These are phyloP conservation scores for Beauveria rudraprayagi DNA, from an alignment of 2,329 filamentous ascomycete species.

Conservation along the genomic window DNA sequence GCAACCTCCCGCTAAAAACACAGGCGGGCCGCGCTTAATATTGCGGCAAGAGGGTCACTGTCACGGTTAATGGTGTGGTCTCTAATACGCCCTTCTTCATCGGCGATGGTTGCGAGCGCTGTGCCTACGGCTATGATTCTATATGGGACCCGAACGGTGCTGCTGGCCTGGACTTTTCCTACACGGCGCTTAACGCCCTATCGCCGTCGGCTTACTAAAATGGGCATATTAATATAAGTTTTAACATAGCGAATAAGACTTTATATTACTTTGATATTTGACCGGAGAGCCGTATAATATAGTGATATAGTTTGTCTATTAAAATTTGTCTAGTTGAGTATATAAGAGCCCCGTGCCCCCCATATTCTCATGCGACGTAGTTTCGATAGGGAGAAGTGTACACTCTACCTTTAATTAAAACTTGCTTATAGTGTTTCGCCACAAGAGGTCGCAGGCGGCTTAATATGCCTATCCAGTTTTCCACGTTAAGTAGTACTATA, in stretches of 20 bases:
- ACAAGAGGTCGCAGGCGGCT: too few relatives aligned
- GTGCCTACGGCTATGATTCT: constrained; percentile 8
- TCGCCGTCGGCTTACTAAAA: constrained; percentile 11
- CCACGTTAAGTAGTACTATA: too few relatives aligned
- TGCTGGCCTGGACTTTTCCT: constrained; percentile 14
- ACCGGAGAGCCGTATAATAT: too few relatives aligned
- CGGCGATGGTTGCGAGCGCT: constrained; percentile 14
- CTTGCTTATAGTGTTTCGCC: too few relatives aligned
- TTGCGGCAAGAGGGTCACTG: constrained; percentile 14
- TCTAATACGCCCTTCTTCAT: constrained; percentile 13
- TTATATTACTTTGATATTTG: constrained; percentile 13
- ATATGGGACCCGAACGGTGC: constrained; percentile 13
- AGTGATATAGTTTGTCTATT: too few relatives aligned
- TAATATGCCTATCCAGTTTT: too few relatives aligned
- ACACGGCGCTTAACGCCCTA: constrained; percentile 9
- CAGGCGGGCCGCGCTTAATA: constrained; percentile 11
- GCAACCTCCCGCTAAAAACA: constrained; percentile 13
- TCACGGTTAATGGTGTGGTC: constrained; percentile 13
- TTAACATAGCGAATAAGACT: constrained; percentile 14
- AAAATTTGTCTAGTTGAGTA: too few relatives aligned
- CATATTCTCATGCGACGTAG: too few relatives aligned
- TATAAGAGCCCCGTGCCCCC: too few relatives aligned
- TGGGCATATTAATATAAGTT: constrained; percentile 14
- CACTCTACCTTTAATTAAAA: too few relatives aligned
- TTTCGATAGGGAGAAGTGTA: too few relatives aligned